Evolutionary conservation across 2,329 filamentous ascomycete genomes (phyloP), one percentile per base, ranked within the genome.

Genomic region (Fusarium sp.): DNA sequence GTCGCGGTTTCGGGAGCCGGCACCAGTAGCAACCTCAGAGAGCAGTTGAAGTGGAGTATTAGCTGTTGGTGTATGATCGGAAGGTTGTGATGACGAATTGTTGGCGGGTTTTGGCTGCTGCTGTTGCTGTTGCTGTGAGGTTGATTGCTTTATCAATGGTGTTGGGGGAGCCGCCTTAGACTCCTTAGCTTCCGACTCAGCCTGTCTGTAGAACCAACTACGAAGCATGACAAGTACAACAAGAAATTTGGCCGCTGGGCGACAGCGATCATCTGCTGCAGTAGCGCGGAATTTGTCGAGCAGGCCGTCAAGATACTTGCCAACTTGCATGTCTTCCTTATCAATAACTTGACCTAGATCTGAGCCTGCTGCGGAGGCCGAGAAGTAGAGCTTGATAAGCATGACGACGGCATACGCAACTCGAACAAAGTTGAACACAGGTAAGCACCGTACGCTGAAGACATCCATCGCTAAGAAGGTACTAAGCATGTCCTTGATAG

Each of bases 331-430:
- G 67, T 89, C 84, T 54, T 90, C 85, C 65, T 87, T 87, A 67
- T 88, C 84, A 65, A 95, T 89, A 18, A 94, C 85, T 61, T 86
- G 86, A n/a, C 88, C 88, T 2, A 94, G 84, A 69, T 90, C 88
- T 17, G 87, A 90, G 39, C 85, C 84, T 1, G 89, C 85, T 15
- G 85, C 84, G 3, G 86, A 86, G 5, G 90, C 88, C 11, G 89
- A 87, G 48, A 91, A 89, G 77, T 90, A 90, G 63, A 94, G 85
- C 77, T 93, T 93, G 75, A 92, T 90, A 36, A 93, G 81, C 31
- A 91, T 87, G 20, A 93, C 89, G 4, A 90, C 84, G 8, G 88
- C 88, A 73, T 92, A 93, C 13, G 90, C 87, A 18, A 92, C 87
- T 27, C 91, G 87, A 17, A 92, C 90, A 71, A 91, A 89, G 75